Conservation (phyloP, 2,329 filamentous ascomycete genomes). For the Calonectria pseudoreteaudii region DNA sequence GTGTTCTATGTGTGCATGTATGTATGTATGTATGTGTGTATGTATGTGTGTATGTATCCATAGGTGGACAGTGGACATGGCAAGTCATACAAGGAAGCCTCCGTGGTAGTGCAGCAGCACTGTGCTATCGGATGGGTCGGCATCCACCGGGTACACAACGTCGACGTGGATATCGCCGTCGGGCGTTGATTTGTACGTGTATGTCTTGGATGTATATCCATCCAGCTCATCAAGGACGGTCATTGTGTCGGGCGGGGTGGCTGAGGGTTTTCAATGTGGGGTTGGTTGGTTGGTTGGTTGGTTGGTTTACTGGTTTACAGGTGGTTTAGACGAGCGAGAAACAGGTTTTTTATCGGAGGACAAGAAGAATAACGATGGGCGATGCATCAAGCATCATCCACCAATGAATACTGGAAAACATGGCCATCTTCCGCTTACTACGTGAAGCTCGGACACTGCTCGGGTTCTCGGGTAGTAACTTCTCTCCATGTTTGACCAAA, state of each 20-base stretch:
- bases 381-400: no score
- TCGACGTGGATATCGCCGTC: slow-evolving; percentile 32
- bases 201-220: slow-evolving; percentile 33
- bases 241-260: neutral
- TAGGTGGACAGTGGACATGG: no score
- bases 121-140: slow-evolving; percentile 11
- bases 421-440: neutral
- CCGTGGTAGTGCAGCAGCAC: slow-evolving; percentile 39
- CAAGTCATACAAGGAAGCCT: slow-evolving; percentile 29
- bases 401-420: no score
- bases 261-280: neutral
- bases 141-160: slow-evolving; percentile 30
- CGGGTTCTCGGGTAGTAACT: neutral
- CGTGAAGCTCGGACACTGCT: neutral
- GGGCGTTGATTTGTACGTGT: slow-evolving; percentile 26
- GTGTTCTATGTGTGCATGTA: no score
- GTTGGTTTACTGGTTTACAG: no score
- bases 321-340: neutral
- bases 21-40: no score
- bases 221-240: neutral
- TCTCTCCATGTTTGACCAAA: neutral
- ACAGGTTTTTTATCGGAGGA: neutral
- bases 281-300: no score
- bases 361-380: neutral
- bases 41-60: no score